Base-by-base conservation (phyloP, 805 yeast species). In the Candida ortonii region DNA sequence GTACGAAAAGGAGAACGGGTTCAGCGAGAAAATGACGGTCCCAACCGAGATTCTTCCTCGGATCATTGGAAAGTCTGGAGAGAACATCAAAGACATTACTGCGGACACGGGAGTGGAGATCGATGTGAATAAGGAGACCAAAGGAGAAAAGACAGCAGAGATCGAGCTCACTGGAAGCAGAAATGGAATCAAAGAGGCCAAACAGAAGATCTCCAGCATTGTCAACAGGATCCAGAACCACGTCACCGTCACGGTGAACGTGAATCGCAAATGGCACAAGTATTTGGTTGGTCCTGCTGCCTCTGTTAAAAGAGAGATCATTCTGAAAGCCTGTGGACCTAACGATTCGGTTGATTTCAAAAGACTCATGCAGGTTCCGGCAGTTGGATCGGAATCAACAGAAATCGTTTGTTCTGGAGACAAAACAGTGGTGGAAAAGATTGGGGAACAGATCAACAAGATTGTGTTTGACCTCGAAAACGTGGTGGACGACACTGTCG, bases 31-130 rank as follows among this genome's bases (percentile, higher is more conserved):
- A n/a, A 57, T 90, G 25, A 56, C 64, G 29, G 80, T 93, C 33
- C 94, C 96, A 23, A 57, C 70, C 26, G 75, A 71, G 41, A 80
- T 87, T n/a, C 73, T 90, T 40, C 73, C 96, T 14, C 73, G 87
- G 55, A 79, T 93, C 39, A 88, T 93, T 57, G 98, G 98, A 52
- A 87, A 84, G 53, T 70, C 71, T 41, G 97, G 97, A 56, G 90
- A 85, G 42, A 74, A 72, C 33, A 82, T 93, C 52, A 84, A 80
- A 43, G 85, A 83, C 53, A 80, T 94, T 38, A 76, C 85, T 42
- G 88, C 81, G 33, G 76, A 71, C 25, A 64, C 78, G 23, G 84
- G 81, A 28, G 76, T 79, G 32, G 80, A 79, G 46, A 68, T 76
- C 57, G 54, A 59, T 33, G 65, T 68, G 45, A 54, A 56, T 40